phyloP scores from a whole-genome alignment of 2,329 filamentous ascomycete genomes.

The Pseudogymnoascus sp. region DNA sequence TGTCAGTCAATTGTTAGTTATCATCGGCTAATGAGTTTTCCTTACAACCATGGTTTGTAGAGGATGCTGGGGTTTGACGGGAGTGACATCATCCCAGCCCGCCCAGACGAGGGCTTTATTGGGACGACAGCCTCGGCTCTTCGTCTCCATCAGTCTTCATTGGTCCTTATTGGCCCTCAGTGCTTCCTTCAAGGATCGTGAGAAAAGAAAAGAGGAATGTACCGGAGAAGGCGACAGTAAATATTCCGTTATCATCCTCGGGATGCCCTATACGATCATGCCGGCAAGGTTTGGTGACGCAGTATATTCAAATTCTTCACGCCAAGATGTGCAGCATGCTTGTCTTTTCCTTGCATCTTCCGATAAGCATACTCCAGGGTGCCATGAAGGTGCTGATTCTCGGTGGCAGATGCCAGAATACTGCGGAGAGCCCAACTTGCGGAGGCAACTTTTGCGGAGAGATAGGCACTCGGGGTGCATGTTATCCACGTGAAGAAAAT shows the following conservation, averaged over 20 bases:
- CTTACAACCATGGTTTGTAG: background rate
- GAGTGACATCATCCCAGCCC: background rate
- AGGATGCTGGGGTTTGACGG: background rate
- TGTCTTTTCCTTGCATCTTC: background rate
- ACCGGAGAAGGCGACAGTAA: background rate
- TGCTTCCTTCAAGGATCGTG: background rate
- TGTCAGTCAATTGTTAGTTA: background rate
- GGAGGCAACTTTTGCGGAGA: background rate
- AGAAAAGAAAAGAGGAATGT: background rate
- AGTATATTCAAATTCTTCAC: background rate
- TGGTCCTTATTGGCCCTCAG: background rate
- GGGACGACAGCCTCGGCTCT: background rate
- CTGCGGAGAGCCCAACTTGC: background rate
- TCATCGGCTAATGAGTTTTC: background rate
- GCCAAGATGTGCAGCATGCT: background rate
- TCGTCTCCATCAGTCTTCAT: background rate
- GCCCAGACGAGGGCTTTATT: constrained; percentile 1
- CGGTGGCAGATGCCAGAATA: background rate
- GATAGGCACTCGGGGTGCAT: background rate
- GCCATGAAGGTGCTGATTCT: background rate
- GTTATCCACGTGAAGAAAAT: background rate
- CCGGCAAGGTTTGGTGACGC: background rate
- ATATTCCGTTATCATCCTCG: constrained; percentile 2
- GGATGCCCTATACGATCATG: background rate
- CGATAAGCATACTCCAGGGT: background rate